phyloP scores from a whole-genome alignment of 352 stramenopile genomes.

The Phytophthora litchii region DNA sequence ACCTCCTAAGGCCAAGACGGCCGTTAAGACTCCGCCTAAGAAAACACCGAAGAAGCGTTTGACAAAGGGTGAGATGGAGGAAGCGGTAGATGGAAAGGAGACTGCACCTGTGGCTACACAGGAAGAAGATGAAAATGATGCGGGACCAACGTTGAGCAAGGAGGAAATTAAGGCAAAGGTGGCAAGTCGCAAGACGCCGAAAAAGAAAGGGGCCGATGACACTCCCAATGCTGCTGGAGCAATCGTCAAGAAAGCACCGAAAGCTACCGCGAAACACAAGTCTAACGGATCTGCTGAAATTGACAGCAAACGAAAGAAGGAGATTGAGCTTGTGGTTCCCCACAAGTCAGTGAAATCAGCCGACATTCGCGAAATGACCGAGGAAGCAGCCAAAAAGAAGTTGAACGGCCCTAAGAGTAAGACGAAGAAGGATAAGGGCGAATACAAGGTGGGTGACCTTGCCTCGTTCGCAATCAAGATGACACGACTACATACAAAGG shows the following conservation, averaged over 20 bases:
- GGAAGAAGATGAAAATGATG: conserved; percentile 47
- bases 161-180: conserved; percentile 84
- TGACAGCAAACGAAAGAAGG: conserved; percentile 80
- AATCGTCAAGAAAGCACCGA: conserved; percentile 45
- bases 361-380: conserved; percentile 76
- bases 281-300: conserved; percentile 42
- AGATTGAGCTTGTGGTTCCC: conserved; percentile 79
- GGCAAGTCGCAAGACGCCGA: conserved; percentile 69
- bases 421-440: conserved; percentile 62
- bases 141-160: conserved; percentile 53
- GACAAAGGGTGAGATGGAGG: conserved; percentile 16
- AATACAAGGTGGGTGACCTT: conserved; percentile 74
- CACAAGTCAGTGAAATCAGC: conserved; percentile 80
- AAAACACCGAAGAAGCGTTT: conserved; percentile 31
- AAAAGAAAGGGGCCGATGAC: conserved; percentile 56
- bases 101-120: conserved; percentile 19
- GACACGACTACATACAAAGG: conserved; percentile 58
- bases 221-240: conserved; percentile 19
- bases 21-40: conserved; percentile 12
- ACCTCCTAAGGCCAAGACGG: conserved; percentile 45
- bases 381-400: conserved; percentile 72
- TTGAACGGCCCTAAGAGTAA: conserved; percentile 42
- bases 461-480: conserved; percentile 65
- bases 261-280: conserved; percentile 45
- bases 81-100: conserved; percentile 14